Conservation (phyloP, 495 filamentous ascomycete genomes). For the Pyrenula massariospora region DNA sequence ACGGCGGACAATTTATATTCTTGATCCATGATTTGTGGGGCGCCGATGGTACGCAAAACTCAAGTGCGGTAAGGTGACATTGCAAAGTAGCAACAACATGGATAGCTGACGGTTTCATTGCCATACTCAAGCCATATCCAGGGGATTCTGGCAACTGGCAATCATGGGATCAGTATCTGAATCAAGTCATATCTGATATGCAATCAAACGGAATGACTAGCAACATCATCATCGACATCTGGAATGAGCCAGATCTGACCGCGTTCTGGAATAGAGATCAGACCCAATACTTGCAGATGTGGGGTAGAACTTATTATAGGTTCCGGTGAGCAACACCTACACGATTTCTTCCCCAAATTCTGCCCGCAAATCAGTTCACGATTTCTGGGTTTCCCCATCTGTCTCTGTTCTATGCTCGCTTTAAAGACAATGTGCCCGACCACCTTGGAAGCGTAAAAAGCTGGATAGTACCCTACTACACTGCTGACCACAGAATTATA, state of each 20-base stretch:
- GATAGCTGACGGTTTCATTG: too few relatives aligned
- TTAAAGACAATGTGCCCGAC: too few relatives aligned
- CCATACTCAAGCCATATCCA: slow-evolving; percentile 9
- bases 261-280: slow-evolving; percentile 16
- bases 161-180: slow-evolving; percentile 17
- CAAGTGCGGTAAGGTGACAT: too few relatives aligned
- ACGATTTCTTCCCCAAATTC: not conserved
- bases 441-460: too few relatives aligned
- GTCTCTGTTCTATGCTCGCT: too few relatives aligned
- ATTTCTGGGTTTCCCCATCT: too few relatives aligned
- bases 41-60: slow-evolving; percentile 10
- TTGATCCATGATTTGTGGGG: slow-evolving; percentile 26
- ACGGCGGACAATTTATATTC: slow-evolving; percentile 19
- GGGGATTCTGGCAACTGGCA: slow-evolving; percentile 25
- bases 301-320: slow-evolving; percentile 13
- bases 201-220: slow-evolving; percentile 12
- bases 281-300: slow-evolving; percentile 17
- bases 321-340: slow-evolving; percentile 6
- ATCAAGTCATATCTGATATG: slow-evolving; percentile 16
- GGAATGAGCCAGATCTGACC: slow-evolving; percentile 24
- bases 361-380: too few relatives aligned
- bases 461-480: too few relatives aligned
- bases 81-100: too few relatives aligned
- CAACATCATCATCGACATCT: slow-evolving; percentile 17
- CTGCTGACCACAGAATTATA: not conserved